Percentiles rank a stretch among this genome's conserved stretches.
These are phyloP conservation scores for Phycomyces nitens DNA, from an alignment of 192 early-diverging fungal genomes.

Conservation along the genomic window DNA sequence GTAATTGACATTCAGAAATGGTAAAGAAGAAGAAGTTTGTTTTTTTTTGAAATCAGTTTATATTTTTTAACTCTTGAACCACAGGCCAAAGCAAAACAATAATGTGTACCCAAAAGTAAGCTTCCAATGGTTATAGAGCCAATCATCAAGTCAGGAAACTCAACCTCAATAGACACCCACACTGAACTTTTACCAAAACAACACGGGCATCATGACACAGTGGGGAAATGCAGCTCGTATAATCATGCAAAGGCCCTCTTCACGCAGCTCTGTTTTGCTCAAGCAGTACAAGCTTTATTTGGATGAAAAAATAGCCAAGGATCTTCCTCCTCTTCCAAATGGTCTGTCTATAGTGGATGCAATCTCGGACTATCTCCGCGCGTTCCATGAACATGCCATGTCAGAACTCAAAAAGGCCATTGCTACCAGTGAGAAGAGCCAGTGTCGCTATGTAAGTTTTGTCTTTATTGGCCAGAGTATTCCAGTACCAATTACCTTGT, in stretches of 20 bases:
- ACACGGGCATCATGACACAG: slow-evolving; percentile 36
- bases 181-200: slow-evolving; percentile 44
- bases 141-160: no score
- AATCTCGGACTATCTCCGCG: slow-evolving; percentile 46
- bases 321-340: slow-evolving; percentile 43
- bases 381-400: slow-evolving; percentile 44
- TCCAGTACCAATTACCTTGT: slow-evolving; percentile 11
- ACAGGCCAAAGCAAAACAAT: slow-evolving; percentile 49
- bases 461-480: not conserved
- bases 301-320: slow-evolving; percentile 37
- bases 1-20: slow-evolving; percentile 42
- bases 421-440: not conserved
- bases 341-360: slow-evolving; percentile 43
- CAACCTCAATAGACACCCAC: slow-evolving; percentile 40
- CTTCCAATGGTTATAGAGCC: no score
- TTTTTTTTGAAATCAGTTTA: no score
- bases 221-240: slow-evolving; percentile 45
- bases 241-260: slow-evolving; percentile 37
- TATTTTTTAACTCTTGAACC: no score
- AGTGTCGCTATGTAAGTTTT: not conserved
- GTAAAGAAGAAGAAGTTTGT: no score
- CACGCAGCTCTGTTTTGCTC: slow-evolving; percentile 34
- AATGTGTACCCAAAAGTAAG: slow-evolving; percentile 39
- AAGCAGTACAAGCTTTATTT: slow-evolving; percentile 50
- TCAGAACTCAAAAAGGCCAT: slow-evolving; percentile 37